phyloP scores from a whole-genome alignment of 345 rosid species.

The Eutrema heterophyllum region DNA sequence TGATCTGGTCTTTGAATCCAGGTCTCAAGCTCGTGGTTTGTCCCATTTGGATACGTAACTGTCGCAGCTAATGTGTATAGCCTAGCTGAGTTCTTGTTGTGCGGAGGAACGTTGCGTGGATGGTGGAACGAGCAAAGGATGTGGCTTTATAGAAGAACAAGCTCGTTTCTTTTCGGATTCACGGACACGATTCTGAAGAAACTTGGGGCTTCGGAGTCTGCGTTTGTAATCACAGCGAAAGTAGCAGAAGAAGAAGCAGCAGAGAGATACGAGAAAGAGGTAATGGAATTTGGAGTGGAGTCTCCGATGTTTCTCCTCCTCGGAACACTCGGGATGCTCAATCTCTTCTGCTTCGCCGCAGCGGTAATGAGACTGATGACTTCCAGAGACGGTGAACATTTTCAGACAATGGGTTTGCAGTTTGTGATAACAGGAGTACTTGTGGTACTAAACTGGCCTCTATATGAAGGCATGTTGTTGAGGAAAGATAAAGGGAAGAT shows the following conservation, averaged over 20 bases:
- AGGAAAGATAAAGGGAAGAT: slow-evolving; percentile 64
- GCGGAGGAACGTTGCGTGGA: slow-evolving; percentile 55
- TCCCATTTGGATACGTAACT: slow-evolving; percentile 54
- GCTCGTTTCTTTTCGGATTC: slow-evolving; percentile 60
- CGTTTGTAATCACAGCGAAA: slow-evolving; percentile 61
- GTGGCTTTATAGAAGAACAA: slow-evolving; percentile 74
- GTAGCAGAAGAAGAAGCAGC: slow-evolving; percentile 55
- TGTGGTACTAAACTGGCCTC: slow-evolving; percentile 55
- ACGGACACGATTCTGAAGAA: slow-evolving; percentile 37
- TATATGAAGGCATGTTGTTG: slow-evolving; percentile 51
- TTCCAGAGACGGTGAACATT: neutral
- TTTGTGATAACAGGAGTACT: slow-evolving; percentile 43
- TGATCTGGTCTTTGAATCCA: slow-evolving; percentile 13
- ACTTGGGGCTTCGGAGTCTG: slow-evolving; percentile 43
- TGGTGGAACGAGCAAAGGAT: slow-evolving; percentile 81
- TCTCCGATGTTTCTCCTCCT: slow-evolving; percentile 58
- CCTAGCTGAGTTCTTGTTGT: slow-evolving; percentile 47
- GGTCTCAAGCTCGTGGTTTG: slow-evolving; percentile 56
- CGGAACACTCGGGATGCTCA: slow-evolving; percentile 57
- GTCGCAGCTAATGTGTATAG: slow-evolving; percentile 29
- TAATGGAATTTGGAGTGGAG: slow-evolving; percentile 66
- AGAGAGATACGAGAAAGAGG: slow-evolving; percentile 46
- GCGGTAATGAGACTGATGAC: slow-evolving; percentile 13
- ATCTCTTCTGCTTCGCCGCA: slow-evolving; percentile 42
- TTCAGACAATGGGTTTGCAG: slow-evolving; percentile 41